These are phyloP conservation scores for Anisodus acutangulus DNA, from an alignment of 257 asterid genomes.

Conservation along the genomic window DNA sequence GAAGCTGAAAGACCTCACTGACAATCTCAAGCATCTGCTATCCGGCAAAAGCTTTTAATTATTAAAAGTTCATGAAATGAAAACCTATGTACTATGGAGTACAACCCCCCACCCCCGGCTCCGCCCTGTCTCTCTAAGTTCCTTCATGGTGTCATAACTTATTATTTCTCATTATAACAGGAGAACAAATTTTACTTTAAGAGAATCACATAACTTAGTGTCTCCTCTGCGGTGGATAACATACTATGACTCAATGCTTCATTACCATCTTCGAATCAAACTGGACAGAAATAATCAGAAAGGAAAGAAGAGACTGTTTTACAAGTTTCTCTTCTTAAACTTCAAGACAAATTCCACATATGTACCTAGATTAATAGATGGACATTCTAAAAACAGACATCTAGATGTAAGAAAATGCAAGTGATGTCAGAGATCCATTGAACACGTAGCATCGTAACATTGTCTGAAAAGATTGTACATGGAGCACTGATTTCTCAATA, in stretches of 20 bases:
- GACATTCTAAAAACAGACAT: not conserved
- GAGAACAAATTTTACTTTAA: not conserved
- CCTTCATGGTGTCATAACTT: not conserved
- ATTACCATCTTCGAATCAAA: not conserved
- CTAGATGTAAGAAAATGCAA: not conserved
- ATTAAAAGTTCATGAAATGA: not conserved
- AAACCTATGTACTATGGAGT: conserved; percentile 8
- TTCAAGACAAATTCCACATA: not conserved
- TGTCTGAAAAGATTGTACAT: not conserved
- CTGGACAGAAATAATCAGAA: not conserved
- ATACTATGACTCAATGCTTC: not conserved
- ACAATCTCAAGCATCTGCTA: not conserved
- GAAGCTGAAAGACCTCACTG: conserved; percentile 6
- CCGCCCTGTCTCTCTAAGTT: not conserved
- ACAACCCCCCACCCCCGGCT: too few relatives aligned
- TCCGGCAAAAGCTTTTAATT: not conserved
- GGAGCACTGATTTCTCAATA: not conserved
- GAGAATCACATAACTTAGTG: not conserved
- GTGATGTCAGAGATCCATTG: conserved; percentile 14
- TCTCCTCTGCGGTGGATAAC: conserved; percentile 12
- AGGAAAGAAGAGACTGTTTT: not conserved
- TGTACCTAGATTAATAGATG: not conserved
- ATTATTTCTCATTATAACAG: not conserved
- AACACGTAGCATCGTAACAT: not conserved
- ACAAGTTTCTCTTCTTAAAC: not conserved